Evolutionary conservation across 163 green algal genomes (phyloP).

Genomic region (Volvox carteri): DNA sequence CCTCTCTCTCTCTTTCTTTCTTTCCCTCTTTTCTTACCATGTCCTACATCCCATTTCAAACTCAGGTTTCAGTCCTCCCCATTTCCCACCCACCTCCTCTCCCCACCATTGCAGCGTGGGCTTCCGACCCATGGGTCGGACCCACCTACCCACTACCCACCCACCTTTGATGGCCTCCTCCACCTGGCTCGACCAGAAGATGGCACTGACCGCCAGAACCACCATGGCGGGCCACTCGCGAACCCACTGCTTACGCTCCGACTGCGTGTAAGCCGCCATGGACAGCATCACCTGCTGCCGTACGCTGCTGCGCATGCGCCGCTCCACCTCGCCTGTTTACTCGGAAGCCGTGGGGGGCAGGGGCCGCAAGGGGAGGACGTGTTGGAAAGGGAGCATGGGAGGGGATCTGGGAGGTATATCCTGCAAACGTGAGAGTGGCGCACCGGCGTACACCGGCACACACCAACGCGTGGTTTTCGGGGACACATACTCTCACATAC

Average conservation of each 20-base stretch:
- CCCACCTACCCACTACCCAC: background rate
- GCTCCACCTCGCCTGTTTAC: constrained; percentile 74
- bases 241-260: constrained; percentile 77
- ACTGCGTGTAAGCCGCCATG: constrained; percentile 61
- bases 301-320: constrained; percentile 78
- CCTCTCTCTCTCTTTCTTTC: too few species aligned
- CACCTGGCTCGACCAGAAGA: constrained; percentile 79
- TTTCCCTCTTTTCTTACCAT: too few species aligned
- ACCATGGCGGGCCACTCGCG: constrained; percentile 84
- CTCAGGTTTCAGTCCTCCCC: too few species aligned
- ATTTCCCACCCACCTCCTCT: background rate
- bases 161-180: constrained; percentile 77
- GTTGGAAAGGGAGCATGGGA: background rate
- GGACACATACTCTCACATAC: background rate
- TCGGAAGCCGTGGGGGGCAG: background rate
- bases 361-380: background rate
- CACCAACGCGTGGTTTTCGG: background rate
- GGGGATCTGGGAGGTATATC: too few species aligned
- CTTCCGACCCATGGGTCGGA: too few species aligned
- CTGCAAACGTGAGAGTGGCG: too few species aligned
- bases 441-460: background rate
- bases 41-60: too few species aligned
- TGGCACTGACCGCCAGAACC: constrained; percentile 78
- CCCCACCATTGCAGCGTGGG: background rate
- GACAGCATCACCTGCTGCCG: constrained; percentile 69